phyloP scores from a whole-genome alignment of 2,329 filamentous ascomycete genomes.

The Fusarium sambucinum region DNA sequence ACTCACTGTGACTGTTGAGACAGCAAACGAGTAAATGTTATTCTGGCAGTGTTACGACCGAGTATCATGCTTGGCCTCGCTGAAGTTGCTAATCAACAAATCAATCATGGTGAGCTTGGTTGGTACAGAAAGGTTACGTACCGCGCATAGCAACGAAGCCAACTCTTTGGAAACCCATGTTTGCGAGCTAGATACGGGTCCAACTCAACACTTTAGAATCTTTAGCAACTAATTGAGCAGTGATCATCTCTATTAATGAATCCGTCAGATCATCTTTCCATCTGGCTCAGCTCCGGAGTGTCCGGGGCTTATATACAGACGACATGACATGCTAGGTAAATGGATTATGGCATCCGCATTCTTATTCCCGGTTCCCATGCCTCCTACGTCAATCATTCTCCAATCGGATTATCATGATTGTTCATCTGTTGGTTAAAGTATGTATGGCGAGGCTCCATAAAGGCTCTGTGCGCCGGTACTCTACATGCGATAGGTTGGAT shows the following conservation, averaged over 20 bases:
- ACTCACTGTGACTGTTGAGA: constrained; percentile 19
- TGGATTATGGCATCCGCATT: neutral
- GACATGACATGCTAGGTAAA: neutral
- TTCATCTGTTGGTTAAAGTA: neutral
- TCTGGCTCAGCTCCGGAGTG: neutral
- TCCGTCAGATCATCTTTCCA: neutral
- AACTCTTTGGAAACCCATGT: constrained; percentile 6
- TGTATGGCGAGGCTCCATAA: neutral
- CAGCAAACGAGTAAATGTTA: neutral
- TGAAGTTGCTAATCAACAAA: neutral
- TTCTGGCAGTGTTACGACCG: neutral
- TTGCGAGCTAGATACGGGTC: rapidly evolving
- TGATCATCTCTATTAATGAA: neutral
- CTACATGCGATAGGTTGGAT: neutral
- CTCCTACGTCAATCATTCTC: neutral
- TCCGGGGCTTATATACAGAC: neutral
- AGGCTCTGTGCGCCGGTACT: constrained; percentile 4
- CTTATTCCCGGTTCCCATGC: neutral
- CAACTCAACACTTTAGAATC: neutral
- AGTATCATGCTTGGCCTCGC: neutral
- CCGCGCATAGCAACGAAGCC: neutral
- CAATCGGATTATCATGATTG: neutral
- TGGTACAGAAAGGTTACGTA: neutral
- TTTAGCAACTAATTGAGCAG: neutral
- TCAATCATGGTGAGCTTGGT: rapidly evolving